phyloP scores from a whole-genome alignment of 441 rosid species.

The Rhodomyrtus psidioides region DNA sequence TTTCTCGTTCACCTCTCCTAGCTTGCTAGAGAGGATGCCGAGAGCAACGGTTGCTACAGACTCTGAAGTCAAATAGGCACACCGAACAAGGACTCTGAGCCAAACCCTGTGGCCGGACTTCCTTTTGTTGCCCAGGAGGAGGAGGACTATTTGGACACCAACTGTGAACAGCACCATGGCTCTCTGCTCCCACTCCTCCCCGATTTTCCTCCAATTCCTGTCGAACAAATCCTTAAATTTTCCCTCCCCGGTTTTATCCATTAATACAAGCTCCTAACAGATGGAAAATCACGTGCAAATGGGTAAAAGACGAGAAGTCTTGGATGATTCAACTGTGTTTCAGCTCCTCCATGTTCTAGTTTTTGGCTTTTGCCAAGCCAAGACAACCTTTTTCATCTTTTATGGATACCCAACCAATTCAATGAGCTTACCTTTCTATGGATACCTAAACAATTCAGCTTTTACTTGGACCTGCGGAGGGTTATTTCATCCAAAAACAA shows the following conservation, averaged over 20 bases:
- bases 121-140: slow-evolving; percentile 16
- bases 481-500: neutral
- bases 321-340: neutral
- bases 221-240: neutral
- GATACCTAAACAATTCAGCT: neutral
- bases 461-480: neutral
- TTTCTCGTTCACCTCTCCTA: neutral
- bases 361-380: neutral
- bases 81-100: slow-evolving; percentile 18
- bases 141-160: slow-evolving; percentile 19
- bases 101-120: slow-evolving; percentile 3
- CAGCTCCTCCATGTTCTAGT: neutral
- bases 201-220: neutral
- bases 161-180: slow-evolving; percentile 22
- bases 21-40: slow-evolving; percentile 19
- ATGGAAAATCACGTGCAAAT: neutral
- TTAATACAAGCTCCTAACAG: neutral
- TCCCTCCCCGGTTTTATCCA: neutral
- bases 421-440: neutral
- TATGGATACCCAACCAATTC: neutral
- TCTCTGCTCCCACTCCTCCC: slow-evolving; percentile 31
- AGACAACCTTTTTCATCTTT: neutral
- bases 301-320: neutral
- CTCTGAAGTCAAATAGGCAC: slow-evolving; percentile 25
- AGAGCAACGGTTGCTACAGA: slow-evolving; percentile 18